Base-by-base conservation (phyloP, 345 rosid species). In the Syzygium grande region DNA sequence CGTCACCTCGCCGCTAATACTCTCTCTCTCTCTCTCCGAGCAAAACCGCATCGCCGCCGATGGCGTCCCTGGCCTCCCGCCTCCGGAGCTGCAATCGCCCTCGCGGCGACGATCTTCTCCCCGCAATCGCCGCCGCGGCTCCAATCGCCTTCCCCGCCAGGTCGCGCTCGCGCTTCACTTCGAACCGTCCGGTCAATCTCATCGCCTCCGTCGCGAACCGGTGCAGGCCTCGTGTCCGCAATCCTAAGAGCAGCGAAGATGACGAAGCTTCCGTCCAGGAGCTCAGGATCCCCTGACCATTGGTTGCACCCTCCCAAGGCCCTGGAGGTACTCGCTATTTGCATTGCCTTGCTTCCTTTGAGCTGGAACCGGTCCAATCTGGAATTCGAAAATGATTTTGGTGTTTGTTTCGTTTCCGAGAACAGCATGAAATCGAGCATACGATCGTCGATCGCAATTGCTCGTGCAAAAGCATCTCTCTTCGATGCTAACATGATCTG, bases 301-400 rank as follows among this genome's bases (percentile, higher is more conserved):
- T 96, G 99, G 99, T 86, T 92, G 86, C 91, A 89, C 59, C 98
- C 96, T 90, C 90, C 97, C 85, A 94, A 87, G 87, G 97, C 98
- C 83, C 87, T 87, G 84, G 94, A 96, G 97, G 99, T 97, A 85
- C 83, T 38, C 83, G 15, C 30, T 17, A 30, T n/a, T n/a, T n/a
- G n/a, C n/a, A n/a, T n/a, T n/a, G n/a, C n/a, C n/a, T n/a, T n/a
- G n/a, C n/a, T n/a, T n/a, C n/a, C n/a, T 6, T 43, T 38, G 49
- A 73, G 21, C n/a, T 38, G 6, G 83, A 34, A 34, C 46, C 80
- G 13, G 13, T 73, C 49, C 14, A 25, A 58, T 11, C 14, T 58
- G 63, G n/a, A 58, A 58, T 58, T 58, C n/a, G n/a, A 23, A 23
- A 23, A 23, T 58, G 7, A 73, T 73, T 73, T 2, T 73, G 25